Base-by-base conservation (phyloP, 2,329 filamentous ascomycete genomes). In the Sporothrix humicola region DNA sequence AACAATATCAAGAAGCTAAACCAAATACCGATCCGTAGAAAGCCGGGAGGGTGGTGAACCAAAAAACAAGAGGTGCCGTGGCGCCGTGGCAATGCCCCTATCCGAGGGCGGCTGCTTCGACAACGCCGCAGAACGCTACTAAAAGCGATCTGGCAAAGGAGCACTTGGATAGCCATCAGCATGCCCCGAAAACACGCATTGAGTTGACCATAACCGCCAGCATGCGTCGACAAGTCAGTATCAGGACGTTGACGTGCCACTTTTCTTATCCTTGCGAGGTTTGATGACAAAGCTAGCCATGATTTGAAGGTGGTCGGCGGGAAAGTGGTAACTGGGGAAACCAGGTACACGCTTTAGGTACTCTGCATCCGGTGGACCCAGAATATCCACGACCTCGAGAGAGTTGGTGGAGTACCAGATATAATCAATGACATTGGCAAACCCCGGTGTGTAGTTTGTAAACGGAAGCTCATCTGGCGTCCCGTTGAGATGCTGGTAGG, bases 351-450 rank as follows among this genome's bases (percentile, higher is more conserved):
- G 89, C 81, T 93, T 92, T 73, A 97, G 89, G 81, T 97, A 96
- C 42, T 93, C 89, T 76, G 91, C 89, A 81, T 98, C 95, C 2
- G 97, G 93, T 59, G 95, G 92, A 44, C 95, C 95, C 3, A 98
- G 90, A 71, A 98, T 83, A 71, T 92, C 92, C 20, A 93, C 91
- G 31, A 97, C 92, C 80, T 96, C 93, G 61, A 98, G 86, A 26
- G 92, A 90, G 82, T 96, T 97, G 73, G 94, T 95, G 73, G 94
- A 95, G 83, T 97, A 99, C 94, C 95, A 98, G 79, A 99, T 94
- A 82, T 98, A 98, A 81, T 99, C 96, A 77, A 99, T 92, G 73
- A 97, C 93, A 75, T 94, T 95, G 70, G 90, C 89, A 83, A 98
- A 99, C n/a, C 90, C 90, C 0, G 96, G 95, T 15, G 94, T 97